Conservation (phyloP, 768 basidiomycete species). For the Cystobasidiopsis lactophilus region DNA sequence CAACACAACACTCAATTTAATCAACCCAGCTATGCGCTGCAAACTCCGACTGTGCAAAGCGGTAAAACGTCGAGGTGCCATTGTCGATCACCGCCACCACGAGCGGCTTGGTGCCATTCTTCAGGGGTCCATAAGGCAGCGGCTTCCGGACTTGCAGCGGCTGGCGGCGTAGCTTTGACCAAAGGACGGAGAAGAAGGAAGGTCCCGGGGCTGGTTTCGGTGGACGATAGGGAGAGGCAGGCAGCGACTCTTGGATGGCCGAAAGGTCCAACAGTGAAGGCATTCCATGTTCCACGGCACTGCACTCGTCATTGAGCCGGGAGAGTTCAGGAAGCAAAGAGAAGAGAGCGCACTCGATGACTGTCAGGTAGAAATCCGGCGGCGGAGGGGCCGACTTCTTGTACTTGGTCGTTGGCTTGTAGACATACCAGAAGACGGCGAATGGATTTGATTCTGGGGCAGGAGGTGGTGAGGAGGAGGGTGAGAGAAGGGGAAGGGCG, state of each 20-base stretch:
- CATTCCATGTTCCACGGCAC: conserved; percentile 60
- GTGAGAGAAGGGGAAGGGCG: conserved; percentile 27
- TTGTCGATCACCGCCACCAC: conserved; percentile 73
- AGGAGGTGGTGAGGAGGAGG: conserved; percentile 4
- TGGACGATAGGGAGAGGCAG: background rate
- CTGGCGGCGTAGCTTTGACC: background rate
- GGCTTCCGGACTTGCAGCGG: conserved; percentile 5
- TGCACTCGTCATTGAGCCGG: conserved; percentile 23
- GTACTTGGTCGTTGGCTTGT: conserved; percentile 72
- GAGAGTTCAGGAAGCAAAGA: background rate
- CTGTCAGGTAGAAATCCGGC: conserved; percentile 48
- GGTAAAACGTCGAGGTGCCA: conserved; percentile 68
- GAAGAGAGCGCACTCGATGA: background rate
- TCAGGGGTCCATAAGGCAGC: conserved; percentile 51
- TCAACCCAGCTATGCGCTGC: too few relatives aligned
- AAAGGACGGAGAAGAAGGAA: background rate
- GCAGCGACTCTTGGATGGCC: conserved; percentile 37
- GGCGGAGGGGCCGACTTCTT: conserved; percentile 50
- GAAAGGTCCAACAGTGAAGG: conserved; percentile 60
- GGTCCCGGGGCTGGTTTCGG: background rate
- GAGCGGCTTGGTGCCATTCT: conserved; percentile 60
- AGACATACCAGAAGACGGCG: conserved; percentile 65
- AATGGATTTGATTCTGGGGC: conserved; percentile 35
- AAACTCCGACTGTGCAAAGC: too few relatives aligned
- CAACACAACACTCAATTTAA: too few relatives aligned